Evolutionary conservation across 208 protist genomes (phyloP), one percentile per base, ranked within the genome.

Genomic region (Borovskyia barvae): DNA sequence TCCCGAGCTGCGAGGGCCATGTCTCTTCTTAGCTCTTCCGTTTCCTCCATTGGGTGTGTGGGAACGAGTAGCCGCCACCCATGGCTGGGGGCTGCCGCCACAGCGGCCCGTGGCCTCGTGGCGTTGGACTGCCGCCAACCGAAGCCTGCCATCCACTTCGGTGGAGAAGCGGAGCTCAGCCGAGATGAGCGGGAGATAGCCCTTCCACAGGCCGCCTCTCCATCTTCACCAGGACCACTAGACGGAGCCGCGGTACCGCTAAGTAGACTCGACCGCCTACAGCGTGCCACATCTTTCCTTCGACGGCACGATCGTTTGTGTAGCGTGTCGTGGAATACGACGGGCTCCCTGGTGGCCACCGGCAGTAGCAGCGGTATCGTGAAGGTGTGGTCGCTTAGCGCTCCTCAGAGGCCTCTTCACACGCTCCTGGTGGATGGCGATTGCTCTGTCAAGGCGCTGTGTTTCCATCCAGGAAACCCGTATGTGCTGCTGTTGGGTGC

Each of bases 401-500:
- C 66, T 24, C 67, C 75, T 15, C 64, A 75, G 40, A 41, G 56
- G 1, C 74, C 78, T 11, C 40, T 87, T 39, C 62, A 75, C 41
- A 43, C 37, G n/a, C 62, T 73, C 48, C 45, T 80, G 8, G 54
- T 79, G 17, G 65, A 67, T 45, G 53, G 37, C 2, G 69, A 79
- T 32, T 71, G 68, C 25, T 69, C 78, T 24, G 62, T 86, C 15
- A 84, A 82, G 32, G 87, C 82, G 1, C 45, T 93, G 9, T 43
- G 54, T 9, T 93, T 93, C 56, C 80, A 93, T 66, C 87, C 82
- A 7, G 63, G 65, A 9, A 77, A 77, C 33, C 78, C 82, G 15
- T 85, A 88, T 42, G 80, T 87, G 58, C 53, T 93, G 36, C 53
- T 75, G 0, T 61, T 87, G 6, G 87, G 80, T 57, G 71, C 70